Base-by-base conservation (phyloP, 2,329 filamentous ascomycete species). In the Pseudocercospora vitis region DNA sequence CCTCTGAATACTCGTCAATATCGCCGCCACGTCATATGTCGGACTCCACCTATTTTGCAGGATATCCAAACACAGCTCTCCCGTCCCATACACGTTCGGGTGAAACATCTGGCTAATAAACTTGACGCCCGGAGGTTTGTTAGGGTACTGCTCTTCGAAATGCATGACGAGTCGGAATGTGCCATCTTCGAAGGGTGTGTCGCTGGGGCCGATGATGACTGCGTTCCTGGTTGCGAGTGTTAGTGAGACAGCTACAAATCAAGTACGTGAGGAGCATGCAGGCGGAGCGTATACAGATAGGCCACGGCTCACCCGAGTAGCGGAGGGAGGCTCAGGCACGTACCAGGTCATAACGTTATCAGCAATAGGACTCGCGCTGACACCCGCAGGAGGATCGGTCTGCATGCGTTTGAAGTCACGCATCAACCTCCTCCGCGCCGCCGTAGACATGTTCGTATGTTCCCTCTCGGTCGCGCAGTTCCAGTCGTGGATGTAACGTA, bases 351-450 rank as follows among this genome's bases (percentile, higher is more conserved):
- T 96, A 67, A 96, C 91, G 78, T 96, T 96, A 70, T 96, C 91
- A 57, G 92, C 90, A 42, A 97, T 88, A 5, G 94, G 94, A 49
- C 91, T 97, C 12, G 94, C 94, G 61, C 92, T 97, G 49, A 99
- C 92, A 54, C 94, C 94, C 48, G 92, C 92, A 7, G 94, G 94
- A 72, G 94, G 94, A 70, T 99, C 94, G 40, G 92, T 97, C 78
- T 99, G 94, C 92, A 99, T 99, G 74, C 94, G 91, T 91, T 97
- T 97, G 83, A 97, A 97, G 79, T 97, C 94, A 73, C 94, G 89
- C 94, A 99, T 97, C 73, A 99, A 80, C 71, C 94, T 90, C 71
- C 94, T 89, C 71, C 94, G 88, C 64, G 94, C 94, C 64, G 92
- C 88, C 60, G 94, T 97, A 67, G 92, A 97, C 92, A 89, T 91